Conservation (phyloP, 1,139 yeast species). For the Suhomyces atakaporum region DNA sequence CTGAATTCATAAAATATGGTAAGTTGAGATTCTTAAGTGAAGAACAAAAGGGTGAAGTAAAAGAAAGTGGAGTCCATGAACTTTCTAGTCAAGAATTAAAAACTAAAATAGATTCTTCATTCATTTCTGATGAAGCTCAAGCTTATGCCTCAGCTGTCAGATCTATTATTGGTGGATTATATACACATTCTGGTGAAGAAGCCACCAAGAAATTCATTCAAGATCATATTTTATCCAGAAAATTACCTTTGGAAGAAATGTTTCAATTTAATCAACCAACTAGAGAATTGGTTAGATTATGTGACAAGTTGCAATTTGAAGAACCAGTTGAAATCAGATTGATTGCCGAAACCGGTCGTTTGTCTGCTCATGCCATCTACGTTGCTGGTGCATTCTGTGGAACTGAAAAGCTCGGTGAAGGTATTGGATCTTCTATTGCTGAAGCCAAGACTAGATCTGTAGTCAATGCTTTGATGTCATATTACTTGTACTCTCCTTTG, state of each 20-base stretch:
- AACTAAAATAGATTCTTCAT: slow-evolving; percentile 17
- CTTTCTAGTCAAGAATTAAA: slow-evolving; percentile 36
- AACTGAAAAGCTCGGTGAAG: slow-evolving; percentile 83
- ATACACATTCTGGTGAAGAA: slow-evolving; percentile 64
- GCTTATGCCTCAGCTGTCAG: slow-evolving; percentile 62
- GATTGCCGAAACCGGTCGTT: slow-evolving; percentile 91
- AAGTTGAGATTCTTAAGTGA: slow-evolving; percentile 56
- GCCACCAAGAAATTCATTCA: slow-evolving; percentile 65
- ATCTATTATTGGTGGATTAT: slow-evolving; percentile 71
- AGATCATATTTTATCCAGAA: slow-evolving; percentile 75
- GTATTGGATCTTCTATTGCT: slow-evolving; percentile 86
- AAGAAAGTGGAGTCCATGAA: slow-evolving; percentile 54
- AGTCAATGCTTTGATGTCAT: slow-evolving; percentile 85
- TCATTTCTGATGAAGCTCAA: slow-evolving; percentile 35
- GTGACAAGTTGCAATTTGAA: slow-evolving; percentile 75
- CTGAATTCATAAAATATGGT: slow-evolving; percentile 64
- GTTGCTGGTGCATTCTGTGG: slow-evolving; percentile 93
- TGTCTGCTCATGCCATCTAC: slow-evolving; percentile 78
- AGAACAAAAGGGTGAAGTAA: slow-evolving; percentile 35
- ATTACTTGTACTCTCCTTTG: slow-evolving; percentile 87
- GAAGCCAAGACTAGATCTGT: slow-evolving; percentile 95
- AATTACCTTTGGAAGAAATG: slow-evolving; percentile 69
- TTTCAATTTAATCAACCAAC: slow-evolving; percentile 85
- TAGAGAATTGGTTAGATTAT: slow-evolving; percentile 74
- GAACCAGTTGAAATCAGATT: slow-evolving; percentile 76